Conservation (phyloP, 148 eudicot species). For the Chenopodium quinoa region DNA sequence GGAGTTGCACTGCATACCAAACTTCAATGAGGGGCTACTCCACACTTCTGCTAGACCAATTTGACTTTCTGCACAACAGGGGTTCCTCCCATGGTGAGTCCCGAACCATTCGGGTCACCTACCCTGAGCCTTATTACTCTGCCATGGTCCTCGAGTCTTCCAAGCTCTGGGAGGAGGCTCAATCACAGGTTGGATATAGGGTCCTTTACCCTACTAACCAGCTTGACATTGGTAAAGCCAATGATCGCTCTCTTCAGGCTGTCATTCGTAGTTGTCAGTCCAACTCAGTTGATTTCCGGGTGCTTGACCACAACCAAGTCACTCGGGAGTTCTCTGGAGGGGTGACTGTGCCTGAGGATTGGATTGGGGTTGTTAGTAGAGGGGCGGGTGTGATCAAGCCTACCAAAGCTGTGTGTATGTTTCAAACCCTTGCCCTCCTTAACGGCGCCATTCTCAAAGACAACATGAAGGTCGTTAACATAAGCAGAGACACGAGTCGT, state of each 20-base stretch:
- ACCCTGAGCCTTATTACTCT: slow-evolving; percentile 79
- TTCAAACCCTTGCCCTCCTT: slow-evolving; percentile 59
- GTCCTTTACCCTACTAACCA: slow-evolving; percentile 65
- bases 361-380: slow-evolving; percentile 66
- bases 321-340: slow-evolving; percentile 39
- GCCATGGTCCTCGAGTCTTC: slow-evolving; percentile 54
- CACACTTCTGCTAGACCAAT: slow-evolving; percentile 73
- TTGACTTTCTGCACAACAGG: slow-evolving; percentile 83
- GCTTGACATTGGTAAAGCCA: slow-evolving; percentile 57
- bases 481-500: slow-evolving; percentile 21
- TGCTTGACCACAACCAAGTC: slow-evolving; percentile 36
- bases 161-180: slow-evolving; percentile 55
- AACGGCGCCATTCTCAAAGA: slow-evolving; percentile 67
- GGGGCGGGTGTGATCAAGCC: slow-evolving; percentile 86
- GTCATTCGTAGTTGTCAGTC: slow-evolving; percentile 43
- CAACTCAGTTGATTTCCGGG: slow-evolving; percentile 32
- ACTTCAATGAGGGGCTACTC: slow-evolving; percentile 49
- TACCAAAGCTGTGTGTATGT: slow-evolving; percentile 94
- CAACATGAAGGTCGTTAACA: slow-evolving; percentile 43
- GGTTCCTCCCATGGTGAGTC: slow-evolving; percentile 99
- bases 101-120: slow-evolving; percentile 73
- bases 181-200: slow-evolving; percentile 62
- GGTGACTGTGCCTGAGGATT: slow-evolving; percentile 52
- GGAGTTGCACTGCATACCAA: slow-evolving; percentile 74
- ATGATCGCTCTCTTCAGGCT: slow-evolving; percentile 41